Conservation (phyloP, 305 asterid genomes). For the Coffea humblotiana region DNA sequence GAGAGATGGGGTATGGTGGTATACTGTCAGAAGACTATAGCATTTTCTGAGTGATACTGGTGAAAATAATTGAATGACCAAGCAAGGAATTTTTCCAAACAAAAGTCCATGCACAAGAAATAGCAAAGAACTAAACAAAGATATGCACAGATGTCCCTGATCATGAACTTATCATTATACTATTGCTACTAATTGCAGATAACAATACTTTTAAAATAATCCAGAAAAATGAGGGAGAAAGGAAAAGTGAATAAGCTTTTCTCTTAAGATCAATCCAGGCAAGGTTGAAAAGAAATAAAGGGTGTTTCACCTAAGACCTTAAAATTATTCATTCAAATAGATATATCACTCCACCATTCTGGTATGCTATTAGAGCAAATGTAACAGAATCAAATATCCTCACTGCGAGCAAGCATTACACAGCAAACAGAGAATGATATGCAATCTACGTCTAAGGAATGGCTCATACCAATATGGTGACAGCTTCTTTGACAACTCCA, state of each 20-base stretch:
- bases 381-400: not conserved
- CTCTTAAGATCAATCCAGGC: not conserved
- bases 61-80: not conserved
- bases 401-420: not conserved
- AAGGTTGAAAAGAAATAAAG: not conserved
- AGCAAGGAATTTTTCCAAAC: not conserved
- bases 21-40: not conserved
- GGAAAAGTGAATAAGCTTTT: not conserved
- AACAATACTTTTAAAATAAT: not conserved
- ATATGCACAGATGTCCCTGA: not conserved
- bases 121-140: not conserved
- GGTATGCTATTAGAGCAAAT: not conserved
- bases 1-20: not conserved
- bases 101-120: not conserved
- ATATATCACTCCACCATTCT: not conserved
- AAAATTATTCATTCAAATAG: not conserved
- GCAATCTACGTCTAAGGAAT: not conserved
- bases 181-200: not conserved
- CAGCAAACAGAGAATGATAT: not conserved
- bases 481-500: conserved; percentile 99
- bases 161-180: not conserved
- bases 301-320: not conserved
- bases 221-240: not conserved
- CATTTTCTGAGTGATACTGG: not conserved
- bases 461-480: conserved; percentile 78